These are phyloP conservation scores for Allomyces javanicus DNA, from an alignment of 192 early-diverging fungal species.

Conservation along the genomic window DNA sequence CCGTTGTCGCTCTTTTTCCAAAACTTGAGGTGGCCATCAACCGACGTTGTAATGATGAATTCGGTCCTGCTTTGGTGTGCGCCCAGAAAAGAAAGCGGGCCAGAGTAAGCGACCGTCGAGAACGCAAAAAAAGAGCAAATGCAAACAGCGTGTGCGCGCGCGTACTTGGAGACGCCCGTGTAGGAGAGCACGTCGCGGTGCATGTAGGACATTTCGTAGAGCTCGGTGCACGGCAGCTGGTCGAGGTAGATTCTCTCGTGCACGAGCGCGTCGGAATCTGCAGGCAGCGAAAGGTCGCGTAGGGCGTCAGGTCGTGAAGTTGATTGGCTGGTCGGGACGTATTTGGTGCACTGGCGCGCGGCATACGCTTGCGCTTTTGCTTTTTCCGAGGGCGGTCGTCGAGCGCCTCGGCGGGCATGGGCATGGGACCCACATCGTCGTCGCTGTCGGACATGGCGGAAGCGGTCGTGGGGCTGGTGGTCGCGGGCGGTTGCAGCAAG, in stretches of 20 bases:
- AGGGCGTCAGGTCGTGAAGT: too few species aligned
- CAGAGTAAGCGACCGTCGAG: background rate
- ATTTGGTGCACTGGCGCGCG: too few species aligned
- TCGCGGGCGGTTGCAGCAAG: too few species aligned
- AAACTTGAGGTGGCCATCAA: constrained; percentile 94
- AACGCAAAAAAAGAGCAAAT: background rate
- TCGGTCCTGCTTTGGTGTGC: constrained; percentile 34
- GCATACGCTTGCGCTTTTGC: too few species aligned
- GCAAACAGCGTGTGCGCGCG: background rate
- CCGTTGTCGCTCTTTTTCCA: constrained; percentile 89
- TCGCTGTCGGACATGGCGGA: too few species aligned
- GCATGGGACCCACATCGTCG: too few species aligned
- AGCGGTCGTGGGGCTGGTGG: too few species aligned
- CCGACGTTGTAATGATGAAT: constrained; percentile 83
- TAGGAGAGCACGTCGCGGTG: constrained; percentile 76
- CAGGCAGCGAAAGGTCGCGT: too few species aligned
- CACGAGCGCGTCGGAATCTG: too few species aligned
- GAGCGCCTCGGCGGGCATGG: too few species aligned
- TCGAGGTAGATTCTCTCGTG: constrained; percentile 62
- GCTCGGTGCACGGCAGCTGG: constrained; percentile 64
- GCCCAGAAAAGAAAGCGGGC: background rate
- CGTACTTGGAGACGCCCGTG: constrained; percentile 47
- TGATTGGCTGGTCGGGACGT: too few species aligned
- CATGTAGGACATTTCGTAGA: constrained; percentile 92
- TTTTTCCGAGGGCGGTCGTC: too few species aligned